Evolutionary conservation across 805 yeast genomes (phyloP).

Genomic region (Yamadazyma endophytica): DNA sequence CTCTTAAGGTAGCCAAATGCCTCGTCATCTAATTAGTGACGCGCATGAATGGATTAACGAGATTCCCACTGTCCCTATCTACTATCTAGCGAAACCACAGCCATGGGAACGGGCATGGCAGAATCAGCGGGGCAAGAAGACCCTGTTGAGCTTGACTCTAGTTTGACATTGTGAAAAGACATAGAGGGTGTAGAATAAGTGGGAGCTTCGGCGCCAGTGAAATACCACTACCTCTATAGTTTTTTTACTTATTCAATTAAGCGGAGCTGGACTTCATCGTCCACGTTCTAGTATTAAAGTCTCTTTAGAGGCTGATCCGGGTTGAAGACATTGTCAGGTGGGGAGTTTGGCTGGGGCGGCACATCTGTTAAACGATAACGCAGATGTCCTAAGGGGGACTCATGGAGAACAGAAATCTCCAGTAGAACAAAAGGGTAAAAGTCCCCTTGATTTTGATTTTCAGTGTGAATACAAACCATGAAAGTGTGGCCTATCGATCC

Average conservation of each 20-base stretch:
- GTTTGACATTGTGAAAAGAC: slow-evolving; percentile 40
- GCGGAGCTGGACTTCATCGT: slow-evolving; percentile 29
- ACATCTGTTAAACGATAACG: slow-evolving; percentile 45
- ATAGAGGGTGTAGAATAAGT: slow-evolving; percentile 37
- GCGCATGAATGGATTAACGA: slow-evolving; percentile 21
- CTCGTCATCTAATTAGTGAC: slow-evolving; percentile 23
- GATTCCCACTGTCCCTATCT: slow-evolving; percentile 26
- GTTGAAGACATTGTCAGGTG: slow-evolving; percentile 40
- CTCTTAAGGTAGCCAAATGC: slow-evolving; percentile 43
- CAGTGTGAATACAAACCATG: slow-evolving; percentile 37
- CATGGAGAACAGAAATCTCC: slow-evolving; percentile 46
- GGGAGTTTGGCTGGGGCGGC: slow-evolving; percentile 47
- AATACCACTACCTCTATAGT: slow-evolving; percentile 39
- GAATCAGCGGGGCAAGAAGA: slow-evolving; percentile 33
- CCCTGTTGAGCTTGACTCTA: slow-evolving; percentile 40
- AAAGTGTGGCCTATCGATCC: slow-evolving; percentile 49
- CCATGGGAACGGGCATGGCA: slow-evolving; percentile 17
- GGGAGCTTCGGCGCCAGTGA: slow-evolving; percentile 45
- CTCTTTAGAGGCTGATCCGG: slow-evolving; percentile 24
- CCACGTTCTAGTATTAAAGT: slow-evolving; percentile 26
- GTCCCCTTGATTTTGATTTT: slow-evolving; percentile 44
- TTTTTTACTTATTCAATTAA: slow-evolving; percentile 33
- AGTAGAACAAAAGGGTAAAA: slow-evolving; percentile 46
- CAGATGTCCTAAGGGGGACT: slow-evolving; percentile 44
- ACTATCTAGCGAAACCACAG: slow-evolving; percentile 24